Conservation (phyloP, 805 yeast species). For the Candida cerambycidarum region DNA sequence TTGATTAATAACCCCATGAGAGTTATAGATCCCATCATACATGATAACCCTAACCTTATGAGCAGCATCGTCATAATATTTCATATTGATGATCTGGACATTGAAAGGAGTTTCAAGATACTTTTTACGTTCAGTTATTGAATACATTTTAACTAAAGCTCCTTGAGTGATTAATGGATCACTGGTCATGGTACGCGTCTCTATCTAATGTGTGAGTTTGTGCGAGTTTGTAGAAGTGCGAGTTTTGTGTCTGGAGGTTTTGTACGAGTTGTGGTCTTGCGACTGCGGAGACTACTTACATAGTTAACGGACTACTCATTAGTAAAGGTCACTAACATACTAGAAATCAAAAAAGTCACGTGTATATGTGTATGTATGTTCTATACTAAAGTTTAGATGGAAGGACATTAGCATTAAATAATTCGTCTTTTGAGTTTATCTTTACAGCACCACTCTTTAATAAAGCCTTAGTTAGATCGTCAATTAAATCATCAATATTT, state of each 20-base stretch:
- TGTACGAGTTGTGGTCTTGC: background rate
- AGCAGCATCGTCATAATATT: conserved; percentile 22
- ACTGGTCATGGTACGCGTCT: conserved; percentile 9
- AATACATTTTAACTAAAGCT: conserved; percentile 14
- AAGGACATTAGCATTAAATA: conserved; percentile 29
- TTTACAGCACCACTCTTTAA: conserved; percentile 60
- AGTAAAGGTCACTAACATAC: too few species aligned
- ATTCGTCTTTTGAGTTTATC: conserved; percentile 39
- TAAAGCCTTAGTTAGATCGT: conserved; percentile 75
- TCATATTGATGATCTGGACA: conserved; percentile 36
- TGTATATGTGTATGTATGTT: too few species aligned
- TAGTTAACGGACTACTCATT: too few species aligned
- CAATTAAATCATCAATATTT: conserved; percentile 72
- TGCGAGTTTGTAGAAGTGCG: background rate
- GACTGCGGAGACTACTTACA: too few species aligned
- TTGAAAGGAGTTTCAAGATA: conserved; percentile 24
- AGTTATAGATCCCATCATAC: conserved; percentile 38
- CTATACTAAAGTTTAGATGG: conserved; percentile 1
- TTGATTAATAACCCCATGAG: conserved; percentile 41
- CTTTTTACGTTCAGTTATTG: conserved; percentile 12
- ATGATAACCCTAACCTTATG: conserved; percentile 35
- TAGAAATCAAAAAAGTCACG: too few species aligned
- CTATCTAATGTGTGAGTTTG: background rate
- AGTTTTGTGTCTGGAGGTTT: background rate
- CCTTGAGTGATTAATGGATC: conserved; percentile 11